Evolutionary conservation across 441 rosid genomes (phyloP).

Genomic region (Arabidopsis hybrid): DNA sequence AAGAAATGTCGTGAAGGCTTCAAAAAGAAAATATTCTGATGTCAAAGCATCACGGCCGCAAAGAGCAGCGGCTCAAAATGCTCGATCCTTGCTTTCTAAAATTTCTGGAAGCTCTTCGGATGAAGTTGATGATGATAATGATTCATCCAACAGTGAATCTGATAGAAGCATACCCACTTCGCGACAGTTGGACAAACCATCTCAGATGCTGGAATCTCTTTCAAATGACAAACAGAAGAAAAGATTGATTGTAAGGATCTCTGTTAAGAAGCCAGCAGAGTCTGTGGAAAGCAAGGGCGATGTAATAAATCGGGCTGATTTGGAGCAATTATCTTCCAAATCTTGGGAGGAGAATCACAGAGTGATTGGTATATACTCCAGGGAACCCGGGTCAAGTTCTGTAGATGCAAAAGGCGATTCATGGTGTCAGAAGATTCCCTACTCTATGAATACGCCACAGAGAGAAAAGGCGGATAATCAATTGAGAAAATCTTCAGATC

Average conservation of each 20-base stretch:
- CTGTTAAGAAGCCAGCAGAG: constrained; percentile 57
- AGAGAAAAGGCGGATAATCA: constrained; percentile 40
- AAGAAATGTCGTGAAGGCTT: constrained; percentile 54
- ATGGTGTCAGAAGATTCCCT: constrained; percentile 45
- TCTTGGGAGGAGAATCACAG: constrained; percentile 49
- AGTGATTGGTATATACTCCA: constrained; percentile 47
- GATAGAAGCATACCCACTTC: constrained; percentile 48
- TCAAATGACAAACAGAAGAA: constrained; percentile 59
- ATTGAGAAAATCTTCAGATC: constrained; percentile 48
- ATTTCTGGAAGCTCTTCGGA: constrained; percentile 70
- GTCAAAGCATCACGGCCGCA: constrained; percentile 68
- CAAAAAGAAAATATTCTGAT: constrained; percentile 57
- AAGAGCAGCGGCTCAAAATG: constrained; percentile 80
- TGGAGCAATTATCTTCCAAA: constrained; percentile 45
- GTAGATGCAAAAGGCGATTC: constrained; percentile 49
- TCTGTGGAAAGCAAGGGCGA: constrained; percentile 48
- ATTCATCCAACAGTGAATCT: constrained; percentile 60
- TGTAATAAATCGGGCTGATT: constrained; percentile 45
- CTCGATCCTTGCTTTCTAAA: constrained; percentile 70
- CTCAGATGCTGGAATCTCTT: constrained; percentile 51
- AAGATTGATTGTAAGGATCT: constrained; percentile 66
- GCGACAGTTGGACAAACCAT: constrained; percentile 50
- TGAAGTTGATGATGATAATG: constrained; percentile 58
- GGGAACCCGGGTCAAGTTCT: constrained; percentile 55
- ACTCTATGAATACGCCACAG: constrained; percentile 46